These are phyloP conservation scores for Scheffersomyces quercinus DNA, from an alignment of 1,139 yeast genomes.

Conservation along the genomic window DNA sequence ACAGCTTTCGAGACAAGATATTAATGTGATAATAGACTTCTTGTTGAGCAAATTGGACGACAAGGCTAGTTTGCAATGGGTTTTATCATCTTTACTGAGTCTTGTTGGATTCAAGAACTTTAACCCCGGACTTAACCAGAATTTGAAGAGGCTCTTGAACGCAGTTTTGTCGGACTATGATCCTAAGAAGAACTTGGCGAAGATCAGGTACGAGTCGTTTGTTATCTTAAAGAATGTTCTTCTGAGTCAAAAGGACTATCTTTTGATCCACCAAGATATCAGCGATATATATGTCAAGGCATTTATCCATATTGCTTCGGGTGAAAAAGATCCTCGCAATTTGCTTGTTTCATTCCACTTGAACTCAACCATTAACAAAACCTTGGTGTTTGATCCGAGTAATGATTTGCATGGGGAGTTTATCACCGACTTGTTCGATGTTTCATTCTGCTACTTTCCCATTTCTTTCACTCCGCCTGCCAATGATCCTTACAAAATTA, in stretches of 20 bases:
- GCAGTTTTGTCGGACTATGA: slow-evolving; percentile 50
- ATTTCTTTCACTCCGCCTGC: slow-evolving; percentile 93
- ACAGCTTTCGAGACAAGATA: slow-evolving; percentile 59
- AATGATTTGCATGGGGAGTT: slow-evolving; percentile 42
- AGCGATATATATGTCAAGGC: slow-evolving; percentile 50
- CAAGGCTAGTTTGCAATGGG: slow-evolving; percentile 50
- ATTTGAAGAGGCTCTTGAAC: slow-evolving; percentile 37
- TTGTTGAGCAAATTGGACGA: slow-evolving; percentile 69
- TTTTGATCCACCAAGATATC: slow-evolving; percentile 12
- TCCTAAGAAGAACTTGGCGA: slow-evolving; percentile 65
- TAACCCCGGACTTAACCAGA: slow-evolving; percentile 22
- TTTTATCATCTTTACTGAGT: slow-evolving; percentile 56
- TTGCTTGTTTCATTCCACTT: slow-evolving; percentile 68
- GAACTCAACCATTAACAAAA: slow-evolving; percentile 48
- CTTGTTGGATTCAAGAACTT: slow-evolving; percentile 53
- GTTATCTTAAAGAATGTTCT: slow-evolving; percentile 43
- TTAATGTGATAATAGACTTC: slow-evolving; percentile 67
- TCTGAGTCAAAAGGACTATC: slow-evolving; percentile 9
- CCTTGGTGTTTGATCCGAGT: slow-evolving; percentile 40
- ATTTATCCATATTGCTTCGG: slow-evolving; percentile 69
- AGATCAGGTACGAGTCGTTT: slow-evolving; percentile 63
- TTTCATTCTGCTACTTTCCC: slow-evolving; percentile 93
- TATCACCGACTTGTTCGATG: slow-evolving; percentile 70
- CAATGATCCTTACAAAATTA: slow-evolving; percentile 84
- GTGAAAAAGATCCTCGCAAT: slow-evolving; percentile 94